Evolutionary conservation across 345 rosid genomes (phyloP).

Genomic region (Salix caprea): DNA sequence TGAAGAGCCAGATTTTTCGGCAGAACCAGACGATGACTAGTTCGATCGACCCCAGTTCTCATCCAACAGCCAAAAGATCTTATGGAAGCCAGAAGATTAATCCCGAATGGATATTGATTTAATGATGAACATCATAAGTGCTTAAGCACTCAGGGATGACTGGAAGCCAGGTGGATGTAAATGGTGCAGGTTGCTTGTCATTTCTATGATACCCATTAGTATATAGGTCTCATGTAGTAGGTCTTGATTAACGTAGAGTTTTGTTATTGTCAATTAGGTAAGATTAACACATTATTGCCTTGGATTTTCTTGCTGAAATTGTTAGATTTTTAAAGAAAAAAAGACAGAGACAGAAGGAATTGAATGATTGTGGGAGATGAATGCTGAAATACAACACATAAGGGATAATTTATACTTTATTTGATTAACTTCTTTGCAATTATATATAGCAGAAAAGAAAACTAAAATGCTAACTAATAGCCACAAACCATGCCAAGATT

Average conservation of each 20-base stretch:
- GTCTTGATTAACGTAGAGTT: neutral
- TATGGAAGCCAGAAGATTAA: neutral
- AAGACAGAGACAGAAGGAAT: no score
- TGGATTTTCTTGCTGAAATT: neutral
- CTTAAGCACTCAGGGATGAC: neutral
- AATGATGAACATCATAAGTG: neutral
- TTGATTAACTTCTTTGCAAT: no score
- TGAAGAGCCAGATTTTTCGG: slow-evolving; percentile 77
- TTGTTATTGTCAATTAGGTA: neutral
- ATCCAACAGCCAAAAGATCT: neutral
- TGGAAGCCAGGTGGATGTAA: neutral
- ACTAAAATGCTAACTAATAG: no score
- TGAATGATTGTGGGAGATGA: no score
- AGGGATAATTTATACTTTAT: no score
- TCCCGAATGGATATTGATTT: neutral
- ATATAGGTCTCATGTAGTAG: neutral
- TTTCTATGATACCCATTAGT: neutral
- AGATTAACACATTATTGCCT: neutral
- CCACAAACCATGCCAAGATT: no score
- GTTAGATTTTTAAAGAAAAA: no score
- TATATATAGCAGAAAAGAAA: no score
- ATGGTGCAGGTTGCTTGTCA: neutral
- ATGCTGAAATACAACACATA: no score
- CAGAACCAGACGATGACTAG: slow-evolving; percentile 44
- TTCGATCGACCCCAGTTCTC: neutral